These are phyloP conservation scores for Populus hybrid DNA, from an alignment of 441 rosid species.

Conservation along the genomic window DNA sequence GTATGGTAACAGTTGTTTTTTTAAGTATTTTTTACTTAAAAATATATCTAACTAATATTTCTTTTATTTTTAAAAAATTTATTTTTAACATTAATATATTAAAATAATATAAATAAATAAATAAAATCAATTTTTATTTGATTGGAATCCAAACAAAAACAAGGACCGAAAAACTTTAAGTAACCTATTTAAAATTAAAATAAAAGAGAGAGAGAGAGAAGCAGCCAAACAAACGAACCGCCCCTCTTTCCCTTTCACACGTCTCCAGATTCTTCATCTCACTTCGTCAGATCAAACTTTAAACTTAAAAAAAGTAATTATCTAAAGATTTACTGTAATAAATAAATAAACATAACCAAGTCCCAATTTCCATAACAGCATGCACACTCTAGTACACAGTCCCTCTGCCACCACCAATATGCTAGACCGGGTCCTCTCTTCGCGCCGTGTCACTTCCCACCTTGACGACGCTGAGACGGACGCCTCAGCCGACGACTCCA, in stretches of 20 bases:
- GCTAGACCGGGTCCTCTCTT: slow-evolving; percentile 72
- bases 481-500: slow-evolving; percentile 62
- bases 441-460: slow-evolving; percentile 54
- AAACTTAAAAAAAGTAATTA: not conserved
- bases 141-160: too few relatives aligned
- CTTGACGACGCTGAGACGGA: slow-evolving; percentile 37
- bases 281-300: not conserved
- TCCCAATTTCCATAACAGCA: slow-evolving; percentile 1
- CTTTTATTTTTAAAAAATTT: too few relatives aligned
- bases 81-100: too few relatives aligned
- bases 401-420: slow-evolving; percentile 25
- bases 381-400: slow-evolving; percentile 12
- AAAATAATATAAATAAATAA: too few relatives aligned
- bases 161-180: too few relatives aligned
- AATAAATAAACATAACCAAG: not conserved
- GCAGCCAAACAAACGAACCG: too few relatives aligned
- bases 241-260: not conserved
- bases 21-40: too few relatives aligned
- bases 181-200: too few relatives aligned
- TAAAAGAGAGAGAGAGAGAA: too few relatives aligned
- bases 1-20: too few relatives aligned
- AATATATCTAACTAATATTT: too few relatives aligned
- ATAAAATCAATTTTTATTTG: too few relatives aligned
- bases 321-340: not conserved
- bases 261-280: not conserved